phyloP scores from a whole-genome alignment of 116 monocot species.

The Posidonia oceanica region DNA sequence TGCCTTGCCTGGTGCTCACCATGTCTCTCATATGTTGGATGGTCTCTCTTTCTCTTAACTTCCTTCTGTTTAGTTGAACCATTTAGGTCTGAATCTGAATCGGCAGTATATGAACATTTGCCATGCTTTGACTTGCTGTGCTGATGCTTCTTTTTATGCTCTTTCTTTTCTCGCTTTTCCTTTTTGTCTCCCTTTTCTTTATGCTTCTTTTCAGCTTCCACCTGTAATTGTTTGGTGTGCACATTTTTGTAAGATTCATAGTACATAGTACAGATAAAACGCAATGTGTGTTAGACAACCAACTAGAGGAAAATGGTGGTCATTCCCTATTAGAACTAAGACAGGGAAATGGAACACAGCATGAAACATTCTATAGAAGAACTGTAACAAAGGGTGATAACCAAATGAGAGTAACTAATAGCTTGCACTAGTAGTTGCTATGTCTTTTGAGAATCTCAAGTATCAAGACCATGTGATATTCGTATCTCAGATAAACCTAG shows the following conservation, averaged over 20 bases:
- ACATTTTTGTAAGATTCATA: not conserved
- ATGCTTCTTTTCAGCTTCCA: constrained; percentile 58
- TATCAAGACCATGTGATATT: no score
- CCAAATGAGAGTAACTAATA: no score
- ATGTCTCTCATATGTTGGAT: constrained; percentile 11
- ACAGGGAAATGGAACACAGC: no score
- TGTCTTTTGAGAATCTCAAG: no score
- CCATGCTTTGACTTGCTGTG: constrained; percentile 19
- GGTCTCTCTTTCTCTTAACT: constrained; percentile 14
- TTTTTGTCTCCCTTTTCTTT: constrained; percentile 37
- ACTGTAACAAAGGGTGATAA: no score
- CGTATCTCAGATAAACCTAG: no score
- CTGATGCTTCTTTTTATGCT: constrained; percentile 45
- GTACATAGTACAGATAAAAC: no score
- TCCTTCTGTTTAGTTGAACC: constrained; percentile 1
- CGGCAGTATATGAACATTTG: constrained; percentile 14
- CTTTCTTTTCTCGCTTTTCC: constrained; percentile 34
- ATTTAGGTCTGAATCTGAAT: constrained; percentile 33
- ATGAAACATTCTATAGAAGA: no score
- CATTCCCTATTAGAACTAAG: no score
- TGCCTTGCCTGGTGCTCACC: constrained; percentile 10
- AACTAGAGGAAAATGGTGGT: no score
- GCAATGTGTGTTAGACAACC: no score
- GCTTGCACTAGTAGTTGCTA: no score
- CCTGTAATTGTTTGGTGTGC: constrained; percentile 26